phyloP scores from a whole-genome alignment of 495 filamentous ascomycete species.

The Neurospora sp. region DNA sequence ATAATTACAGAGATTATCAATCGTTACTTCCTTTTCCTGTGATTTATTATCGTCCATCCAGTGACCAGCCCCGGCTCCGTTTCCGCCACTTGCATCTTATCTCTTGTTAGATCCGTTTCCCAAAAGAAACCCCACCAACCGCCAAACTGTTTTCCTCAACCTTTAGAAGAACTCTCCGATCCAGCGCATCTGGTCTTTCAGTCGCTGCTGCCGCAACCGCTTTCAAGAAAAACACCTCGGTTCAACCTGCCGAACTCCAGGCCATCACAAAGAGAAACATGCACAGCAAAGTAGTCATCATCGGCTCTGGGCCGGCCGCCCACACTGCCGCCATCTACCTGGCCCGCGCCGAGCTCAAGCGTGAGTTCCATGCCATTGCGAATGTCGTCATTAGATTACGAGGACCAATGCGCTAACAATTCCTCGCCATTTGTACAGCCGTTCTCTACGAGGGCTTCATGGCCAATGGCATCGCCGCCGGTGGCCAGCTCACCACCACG shows the following conservation, averaged over 20 bases:
- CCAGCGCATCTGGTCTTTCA: slow-evolving; percentile 51
- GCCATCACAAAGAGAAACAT: slow-evolving; percentile 48
- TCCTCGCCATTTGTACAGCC: slow-evolving; percentile 30
- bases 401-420: slow-evolving; percentile 5
- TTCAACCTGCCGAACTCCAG: slow-evolving; percentile 39
- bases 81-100: neutral
- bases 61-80: neutral
- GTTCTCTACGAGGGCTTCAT: slow-evolving; percentile 97
- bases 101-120: neutral
- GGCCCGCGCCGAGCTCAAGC: slow-evolving; percentile 82
- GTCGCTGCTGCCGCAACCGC: slow-evolving; percentile 51
- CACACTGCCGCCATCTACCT: slow-evolving; percentile 97
- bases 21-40: neutral
- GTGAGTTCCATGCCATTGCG: slow-evolving; percentile 16
- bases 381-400: neutral
- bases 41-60: neutral
- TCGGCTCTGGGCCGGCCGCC: slow-evolving; percentile 92
- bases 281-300: slow-evolving; percentile 75
- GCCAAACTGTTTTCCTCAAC: slow-evolving; percentile 83
- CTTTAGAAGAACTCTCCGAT: slow-evolving; percentile 43
- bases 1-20: neutral
- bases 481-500: slow-evolving; percentile 93
- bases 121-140: slow-evolving; percentile 14
- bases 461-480: slow-evolving; percentile 90
- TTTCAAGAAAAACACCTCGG: slow-evolving; percentile 55